A percentile compares a stretch with the other conserved stretches of the same genome.
Conservation (phyloP, 2,329 filamentous ascomycete species). For the Clonostachys rhizophaga region DNA sequence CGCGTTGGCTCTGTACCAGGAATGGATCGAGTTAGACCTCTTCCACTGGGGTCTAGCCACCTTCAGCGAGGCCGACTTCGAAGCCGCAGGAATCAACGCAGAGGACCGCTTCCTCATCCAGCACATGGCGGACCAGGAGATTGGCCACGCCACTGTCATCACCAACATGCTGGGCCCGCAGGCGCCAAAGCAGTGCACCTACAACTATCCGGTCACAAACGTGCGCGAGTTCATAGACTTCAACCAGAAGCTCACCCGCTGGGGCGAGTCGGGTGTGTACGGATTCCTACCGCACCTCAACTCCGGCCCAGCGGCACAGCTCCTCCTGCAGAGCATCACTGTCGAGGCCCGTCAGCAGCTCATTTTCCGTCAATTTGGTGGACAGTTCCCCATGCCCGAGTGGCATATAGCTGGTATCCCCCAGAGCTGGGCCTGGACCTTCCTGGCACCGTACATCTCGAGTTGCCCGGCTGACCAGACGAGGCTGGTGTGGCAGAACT, state of each 20-base stretch:
- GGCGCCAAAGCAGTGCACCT: conserved; percentile 71
- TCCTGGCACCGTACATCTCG: conserved; percentile 76
- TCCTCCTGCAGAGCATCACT: conserved; percentile 72
- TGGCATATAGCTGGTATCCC: conserved; percentile 79
- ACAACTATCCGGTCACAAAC: conserved; percentile 75
- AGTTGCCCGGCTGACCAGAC: conserved; percentile 70
- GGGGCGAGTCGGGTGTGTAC: conserved; percentile 75
- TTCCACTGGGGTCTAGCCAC: conserved; percentile 72
- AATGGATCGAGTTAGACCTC: conserved; percentile 80
- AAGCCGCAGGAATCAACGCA: conserved; percentile 59
- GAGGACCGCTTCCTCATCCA: conserved; percentile 68
- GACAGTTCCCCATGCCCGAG: conserved; percentile 75
- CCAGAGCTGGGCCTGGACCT: conserved; percentile 81
- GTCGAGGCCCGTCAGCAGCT: conserved; percentile 79
- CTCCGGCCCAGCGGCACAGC: conserved; percentile 66
- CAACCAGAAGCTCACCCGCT: conserved; percentile 79
- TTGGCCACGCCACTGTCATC: conserved; percentile 72
- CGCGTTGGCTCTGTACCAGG: conserved; percentile 70
- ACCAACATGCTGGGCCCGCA: conserved; percentile 70
- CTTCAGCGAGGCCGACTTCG: conserved; percentile 67
- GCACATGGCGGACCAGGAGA: conserved; percentile 74
- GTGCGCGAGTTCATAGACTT: conserved; percentile 79
- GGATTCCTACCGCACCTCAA: conserved; percentile 77
- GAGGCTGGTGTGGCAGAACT: conserved; percentile 80
- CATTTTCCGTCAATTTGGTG: conserved; percentile 78